phyloP scores from a whole-genome alignment of 2,329 filamentous ascomycete genomes.

The Calonectria pseudoturangicola region DNA sequence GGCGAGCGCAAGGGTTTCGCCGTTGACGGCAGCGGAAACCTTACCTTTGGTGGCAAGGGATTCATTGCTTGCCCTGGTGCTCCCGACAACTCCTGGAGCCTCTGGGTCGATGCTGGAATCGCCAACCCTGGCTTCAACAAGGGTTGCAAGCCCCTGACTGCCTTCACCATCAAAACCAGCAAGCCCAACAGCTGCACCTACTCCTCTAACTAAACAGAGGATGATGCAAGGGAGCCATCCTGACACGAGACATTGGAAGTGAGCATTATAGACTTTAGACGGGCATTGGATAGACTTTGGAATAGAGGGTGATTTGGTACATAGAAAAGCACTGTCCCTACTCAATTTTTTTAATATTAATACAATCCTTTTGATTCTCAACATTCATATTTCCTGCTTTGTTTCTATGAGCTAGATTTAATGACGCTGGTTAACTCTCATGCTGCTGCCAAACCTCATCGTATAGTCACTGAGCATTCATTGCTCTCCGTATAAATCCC shows the following conservation, averaged over 20 bases:
- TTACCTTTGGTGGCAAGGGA: slow-evolving; percentile 66
- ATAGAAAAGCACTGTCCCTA: background rate
- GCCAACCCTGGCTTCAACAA: slow-evolving; percentile 60
- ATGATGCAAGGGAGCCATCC: too few species aligned
- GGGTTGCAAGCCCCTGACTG: slow-evolving; percentile 61
- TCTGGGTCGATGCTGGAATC: slow-evolving; percentile 61
- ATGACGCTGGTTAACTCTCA: background rate
- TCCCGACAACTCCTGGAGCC: slow-evolving; percentile 62
- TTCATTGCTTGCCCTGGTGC: slow-evolving; percentile 73
- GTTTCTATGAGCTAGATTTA: too few species aligned
- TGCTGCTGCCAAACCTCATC: background rate
- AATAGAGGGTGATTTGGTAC: background rate
- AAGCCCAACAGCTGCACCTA: slow-evolving; percentile 63
- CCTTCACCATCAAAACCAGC: slow-evolving; percentile 54
- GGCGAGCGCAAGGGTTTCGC: slow-evolving; percentile 68
- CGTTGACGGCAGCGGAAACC: slow-evolving; percentile 64
- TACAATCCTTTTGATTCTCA: background rate
- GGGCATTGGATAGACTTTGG: background rate
- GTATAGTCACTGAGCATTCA: background rate
- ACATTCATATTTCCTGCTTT: too few species aligned
- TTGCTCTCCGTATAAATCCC: background rate
- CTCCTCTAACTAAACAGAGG: slow-evolving; percentile 40
- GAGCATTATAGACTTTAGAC: background rate
- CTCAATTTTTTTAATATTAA: background rate
- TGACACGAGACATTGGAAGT: background rate